Base-by-base conservation (phyloP, 345 rosid genomes). In the Bruguiera gymnorhiza region DNA sequence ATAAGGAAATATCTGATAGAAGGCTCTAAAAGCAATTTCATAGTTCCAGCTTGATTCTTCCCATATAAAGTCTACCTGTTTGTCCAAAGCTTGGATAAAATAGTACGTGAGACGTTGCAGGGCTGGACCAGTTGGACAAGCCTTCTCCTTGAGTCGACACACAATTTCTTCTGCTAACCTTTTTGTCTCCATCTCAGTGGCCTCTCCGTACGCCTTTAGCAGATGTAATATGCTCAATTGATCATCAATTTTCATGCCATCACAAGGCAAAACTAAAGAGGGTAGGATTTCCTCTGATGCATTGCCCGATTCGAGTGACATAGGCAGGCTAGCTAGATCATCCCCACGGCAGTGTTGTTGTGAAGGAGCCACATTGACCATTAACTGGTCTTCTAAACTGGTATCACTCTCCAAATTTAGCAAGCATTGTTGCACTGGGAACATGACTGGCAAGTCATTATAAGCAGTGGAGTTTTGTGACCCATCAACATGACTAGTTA, bases 151-250 rank as follows among this genome's bases (percentile, higher is more conserved):
- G 55, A 82, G 58, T 2, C 46, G 30, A 52, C 46, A 58, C 26
- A 39, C 23, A 36, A 75, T 73, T 65, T 70, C 79, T 54, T 51
- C 76, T 27, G 64, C 70, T 1, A 84, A 67, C 62, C 70, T 79
- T n/a, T 10, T 37, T 48, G 16, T 26, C 55, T 72, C 62, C 48
- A 19, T 75, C 73, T 78, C 83, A 6, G 23, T 76, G 53, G 84
- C 86, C 64, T 83, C 87, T 65, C 82, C 82, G 37, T 70, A 82
- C 36, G 87, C 89, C 77, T 74, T 66, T 56, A 82, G 72, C 62
- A 82, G 76, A 67, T 78, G 84, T n/a, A 73, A 39, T 39, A 78
- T 73, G 66, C 72, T 73, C 70, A 73, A 27, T 13, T 72, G 71
- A 4, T 43, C 62, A 69, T 81, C 80, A 20, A 76, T 11, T 60